phyloP scores from a whole-genome alignment of 345 rosid genomes.

The Leavenworthia alabamica region DNA sequence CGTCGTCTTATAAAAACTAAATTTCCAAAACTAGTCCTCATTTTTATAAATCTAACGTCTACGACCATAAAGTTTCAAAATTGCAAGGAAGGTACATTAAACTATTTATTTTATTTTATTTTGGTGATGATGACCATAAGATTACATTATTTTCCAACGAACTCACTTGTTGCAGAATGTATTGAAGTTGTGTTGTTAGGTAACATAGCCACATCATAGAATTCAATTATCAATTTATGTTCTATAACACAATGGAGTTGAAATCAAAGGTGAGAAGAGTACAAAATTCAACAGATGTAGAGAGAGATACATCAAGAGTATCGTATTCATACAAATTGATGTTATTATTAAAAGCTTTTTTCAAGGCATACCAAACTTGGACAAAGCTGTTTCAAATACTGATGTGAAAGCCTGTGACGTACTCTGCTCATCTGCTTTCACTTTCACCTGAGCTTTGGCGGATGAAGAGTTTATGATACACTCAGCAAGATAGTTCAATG shows the following conservation, averaged over 20 bases:
- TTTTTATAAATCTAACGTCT: neutral
- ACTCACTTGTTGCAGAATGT: neutral
- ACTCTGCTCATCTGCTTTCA: slow-evolving; percentile 80
- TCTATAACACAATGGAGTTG: neutral
- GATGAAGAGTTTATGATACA: slow-evolving; percentile 79
- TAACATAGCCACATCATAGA: neutral
- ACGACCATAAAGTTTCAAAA: neutral
- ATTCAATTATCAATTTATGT: neutral
- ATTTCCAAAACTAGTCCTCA: slow-evolving; percentile 1
- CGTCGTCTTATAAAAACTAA: neutral
- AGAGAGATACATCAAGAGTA: slow-evolving; percentile 8
- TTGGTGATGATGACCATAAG: no score
- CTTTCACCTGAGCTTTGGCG: slow-evolving; percentile 63
- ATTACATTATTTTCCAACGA: neutral
- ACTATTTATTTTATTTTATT: no score
- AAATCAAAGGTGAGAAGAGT: slow-evolving; percentile 1
- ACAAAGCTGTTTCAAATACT: slow-evolving; percentile 58
- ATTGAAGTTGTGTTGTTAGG: neutral
- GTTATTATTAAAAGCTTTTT: neutral
- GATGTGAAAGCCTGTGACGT: slow-evolving; percentile 53
- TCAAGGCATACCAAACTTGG: slow-evolving; percentile 49
- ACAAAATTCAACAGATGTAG: slow-evolving; percentile 19
- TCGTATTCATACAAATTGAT: slow-evolving; percentile 6
- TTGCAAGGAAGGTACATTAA: no score
- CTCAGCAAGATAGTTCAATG: slow-evolving; percentile 62